phyloP scores from a whole-genome alignment of 2,329 filamentous ascomycete species.

The Colletotrichum sp. region DNA sequence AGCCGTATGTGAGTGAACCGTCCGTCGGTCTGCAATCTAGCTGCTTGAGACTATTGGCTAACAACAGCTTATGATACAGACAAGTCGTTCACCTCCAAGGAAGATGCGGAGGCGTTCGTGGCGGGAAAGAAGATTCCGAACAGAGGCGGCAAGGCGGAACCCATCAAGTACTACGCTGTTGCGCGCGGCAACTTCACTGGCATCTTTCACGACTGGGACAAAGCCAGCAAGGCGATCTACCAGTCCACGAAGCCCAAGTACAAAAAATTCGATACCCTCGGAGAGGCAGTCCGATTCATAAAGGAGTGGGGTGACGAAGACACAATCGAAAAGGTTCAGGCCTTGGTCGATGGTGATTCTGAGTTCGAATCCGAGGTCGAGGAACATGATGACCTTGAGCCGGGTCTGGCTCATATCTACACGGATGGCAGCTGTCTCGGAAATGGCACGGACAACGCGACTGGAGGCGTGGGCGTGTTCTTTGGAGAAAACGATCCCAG shows the following conservation, averaged over 20 bases:
- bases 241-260: constrained; percentile 74
- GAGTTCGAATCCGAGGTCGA: constrained; percentile 26
- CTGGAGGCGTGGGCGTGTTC: constrained; percentile 67
- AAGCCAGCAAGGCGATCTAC: constrained; percentile 74
- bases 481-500: constrained; percentile 63
- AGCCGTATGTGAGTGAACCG: constrained; percentile 65
- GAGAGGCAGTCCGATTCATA: constrained; percentile 82
- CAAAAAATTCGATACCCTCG: constrained; percentile 70
- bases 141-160: constrained; percentile 39
- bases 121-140: constrained; percentile 59
- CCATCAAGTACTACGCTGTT: constrained; percentile 63
- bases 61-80: constrained; percentile 51
- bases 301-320: constrained; percentile 48
- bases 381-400: constrained; percentile 26
- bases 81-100: constrained; percentile 76
- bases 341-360: constrained; percentile 26
- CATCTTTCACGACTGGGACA: constrained; percentile 69
- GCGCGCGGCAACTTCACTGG: constrained; percentile 63
- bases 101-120: constrained; percentile 82
- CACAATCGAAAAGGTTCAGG: constrained; percentile 31
- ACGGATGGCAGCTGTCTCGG: constrained; percentile 67
- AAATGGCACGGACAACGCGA: constrained; percentile 61
- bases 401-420: constrained; percentile 51
- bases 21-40: not conserved
- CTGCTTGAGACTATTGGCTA: not conserved